Base-by-base conservation (phyloP, 345 rosid species). In the Heritiera fomes region DNA sequence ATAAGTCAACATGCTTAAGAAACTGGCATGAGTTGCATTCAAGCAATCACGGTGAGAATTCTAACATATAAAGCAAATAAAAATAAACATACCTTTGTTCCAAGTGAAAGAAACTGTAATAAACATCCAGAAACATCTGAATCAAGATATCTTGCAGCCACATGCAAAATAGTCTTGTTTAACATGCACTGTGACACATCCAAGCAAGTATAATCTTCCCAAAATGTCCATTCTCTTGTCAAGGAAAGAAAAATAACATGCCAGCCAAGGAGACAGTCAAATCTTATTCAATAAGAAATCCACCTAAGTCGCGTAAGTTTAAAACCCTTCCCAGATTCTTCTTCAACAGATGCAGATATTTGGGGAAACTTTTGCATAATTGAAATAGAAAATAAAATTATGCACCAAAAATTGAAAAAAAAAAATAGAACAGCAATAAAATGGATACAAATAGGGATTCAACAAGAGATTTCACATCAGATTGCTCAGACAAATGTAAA, bases 131-230 rank as follows among this genome's bases (percentile, higher is more conserved):
- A 84, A 13, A 75, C 77, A 71, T 87, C 87, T 55, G 89, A 87
- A 75, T 85, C 84, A 1, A 92, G 79, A 80, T 75, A 87, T 79
- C 90, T 93, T 0, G 89, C 80, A 73, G 92, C 93, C 41, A 91
- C 90, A 38, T 79, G 82, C 76, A 96, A 46, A 38, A 94, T 88
- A 49, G 83, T 82, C 82, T 89, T 90, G 89, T 94, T 94, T 74
- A 96, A 80, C 82, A 86, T 77, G 84, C 99, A 96, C 59, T 91
- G 98, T 9, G 91, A 89, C 30, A 86, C 84, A 83, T 92, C 99
- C 89, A 92, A 91, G 85, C 99, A 96, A 65, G 98, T 94, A 74
- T 85, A 89, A 82, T 91, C 95, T 76, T 95, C 98, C 98, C 98
- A 95, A 71, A 90, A 82, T 53, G 85, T 75, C 95, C 78, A 86